These are phyloP conservation scores for Prosopis cineraria DNA, from an alignment of 306 rosid species.

Conservation along the genomic window DNA sequence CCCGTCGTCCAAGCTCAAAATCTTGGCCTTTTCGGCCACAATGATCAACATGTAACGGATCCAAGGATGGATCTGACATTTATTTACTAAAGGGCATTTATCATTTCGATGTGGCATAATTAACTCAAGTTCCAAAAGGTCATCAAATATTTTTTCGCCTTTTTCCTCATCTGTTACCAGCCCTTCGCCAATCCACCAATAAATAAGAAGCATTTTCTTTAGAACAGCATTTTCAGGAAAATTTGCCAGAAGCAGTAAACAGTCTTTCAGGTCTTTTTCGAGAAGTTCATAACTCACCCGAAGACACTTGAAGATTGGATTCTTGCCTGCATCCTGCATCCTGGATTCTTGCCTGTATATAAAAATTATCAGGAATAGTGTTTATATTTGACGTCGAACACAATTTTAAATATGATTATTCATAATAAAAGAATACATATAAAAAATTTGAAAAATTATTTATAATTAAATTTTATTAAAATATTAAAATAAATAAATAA, in stretches of 20 bases:
- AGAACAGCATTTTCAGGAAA: slow-evolving; percentile 49
- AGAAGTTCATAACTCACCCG: too few relatives aligned
- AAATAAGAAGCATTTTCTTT: slow-evolving; percentile 40
- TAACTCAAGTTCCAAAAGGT: slow-evolving; percentile 14
- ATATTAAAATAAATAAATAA: too few relatives aligned
- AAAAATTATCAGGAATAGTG: too few relatives aligned
- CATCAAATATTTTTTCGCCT: slow-evolving; percentile 7
- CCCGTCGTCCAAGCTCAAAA: background rate
- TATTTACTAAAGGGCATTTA: background rate
- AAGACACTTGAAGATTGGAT: too few relatives aligned
- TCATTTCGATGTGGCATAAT: slow-evolving; percentile 5
- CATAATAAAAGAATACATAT: too few relatives aligned
- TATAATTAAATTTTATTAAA: too few relatives aligned
- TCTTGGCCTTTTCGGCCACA: background rate
- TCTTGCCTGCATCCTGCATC: too few relatives aligned
- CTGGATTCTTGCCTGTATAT: too few relatives aligned
- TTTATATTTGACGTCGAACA: too few relatives aligned
- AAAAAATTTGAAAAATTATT: too few relatives aligned
- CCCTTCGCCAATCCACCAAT: slow-evolving; percentile 63
- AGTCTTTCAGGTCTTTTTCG: too few relatives aligned
- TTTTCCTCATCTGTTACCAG: slow-evolving; percentile 13
- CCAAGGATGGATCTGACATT: slow-evolving; percentile 13
- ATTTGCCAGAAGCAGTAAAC: slow-evolving; percentile 43
- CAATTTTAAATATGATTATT: too few relatives aligned
- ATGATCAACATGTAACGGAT: slow-evolving; percentile 6